Evolutionary conservation across 495 filamentous ascomycete genomes (phyloP).

Genomic region (Xylaria curta): DNA sequence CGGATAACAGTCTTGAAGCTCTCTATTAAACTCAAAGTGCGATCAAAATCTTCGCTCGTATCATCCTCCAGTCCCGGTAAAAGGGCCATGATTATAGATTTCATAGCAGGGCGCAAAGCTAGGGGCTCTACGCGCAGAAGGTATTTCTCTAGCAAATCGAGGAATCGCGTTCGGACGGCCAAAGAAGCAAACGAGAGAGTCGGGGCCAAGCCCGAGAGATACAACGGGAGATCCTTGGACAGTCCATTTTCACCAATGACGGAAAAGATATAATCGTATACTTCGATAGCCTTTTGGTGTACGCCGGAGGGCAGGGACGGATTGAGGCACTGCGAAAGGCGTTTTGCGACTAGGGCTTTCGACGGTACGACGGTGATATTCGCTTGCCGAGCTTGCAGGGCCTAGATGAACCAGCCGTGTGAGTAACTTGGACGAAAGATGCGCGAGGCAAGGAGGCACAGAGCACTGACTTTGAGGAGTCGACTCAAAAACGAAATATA

Average conservation of each 20-base stretch:
- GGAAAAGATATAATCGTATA: slow-evolving; percentile 87
- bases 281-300: slow-evolving; percentile 97
- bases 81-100: slow-evolving; percentile 82
- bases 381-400: slow-evolving; percentile 83
- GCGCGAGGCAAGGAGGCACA: background rate
- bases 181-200: slow-evolving; percentile 93
- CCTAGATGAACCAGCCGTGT: slow-evolving; percentile 57
- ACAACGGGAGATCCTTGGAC: slow-evolving; percentile 80
- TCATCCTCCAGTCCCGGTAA: slow-evolving; percentile 95
- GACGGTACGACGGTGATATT: slow-evolving; percentile 77
- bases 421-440: slow-evolving; percentile 23
- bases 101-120: slow-evolving; percentile 83
- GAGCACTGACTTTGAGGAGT: slow-evolving; percentile 74
- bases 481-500: slow-evolving; percentile 97
- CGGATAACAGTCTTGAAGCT: slow-evolving; percentile 74
- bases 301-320: slow-evolving; percentile 93
- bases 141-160: slow-evolving; percentile 82
- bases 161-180: slow-evolving; percentile 80
- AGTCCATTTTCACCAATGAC: slow-evolving; percentile 77
- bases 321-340: slow-evolving; percentile 93
- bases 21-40: slow-evolving; percentile 78
- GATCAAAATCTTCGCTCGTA: slow-evolving; percentile 94
- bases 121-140: slow-evolving; percentile 72
- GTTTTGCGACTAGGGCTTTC: slow-evolving; percentile 83
- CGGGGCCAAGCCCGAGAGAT: slow-evolving; percentile 85